Evolutionary conservation across 1,139 yeast species (phyloP).

Genomic region (Hyphopichia burtonii): DNA sequence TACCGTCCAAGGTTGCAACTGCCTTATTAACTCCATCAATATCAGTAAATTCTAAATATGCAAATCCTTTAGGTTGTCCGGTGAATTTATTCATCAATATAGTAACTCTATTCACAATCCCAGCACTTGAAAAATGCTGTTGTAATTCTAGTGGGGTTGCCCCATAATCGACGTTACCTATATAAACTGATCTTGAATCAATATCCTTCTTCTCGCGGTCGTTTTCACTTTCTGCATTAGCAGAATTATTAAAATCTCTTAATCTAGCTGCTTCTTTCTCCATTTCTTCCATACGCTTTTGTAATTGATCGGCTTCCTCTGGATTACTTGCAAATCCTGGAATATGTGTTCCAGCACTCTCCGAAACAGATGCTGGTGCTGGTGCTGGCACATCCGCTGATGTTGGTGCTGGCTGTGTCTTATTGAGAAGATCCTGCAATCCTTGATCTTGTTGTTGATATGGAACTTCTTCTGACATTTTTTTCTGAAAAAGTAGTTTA

Average conservation of each 20-base stretch:
- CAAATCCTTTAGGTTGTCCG: slow-evolving; percentile 84
- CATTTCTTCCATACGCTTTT: slow-evolving; percentile 21
- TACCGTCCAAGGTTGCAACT: slow-evolving; percentile 59
- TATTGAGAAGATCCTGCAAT: background rate
- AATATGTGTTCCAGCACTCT: background rate
- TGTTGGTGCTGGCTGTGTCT: background rate
- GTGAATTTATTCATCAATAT: slow-evolving; percentile 69
- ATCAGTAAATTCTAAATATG: slow-evolving; percentile 77
- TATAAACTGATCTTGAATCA: slow-evolving; percentile 80
- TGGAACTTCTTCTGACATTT: slow-evolving; percentile 21
- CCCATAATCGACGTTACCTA: slow-evolving; percentile 83
- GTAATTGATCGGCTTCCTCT: slow-evolving; percentile 11
- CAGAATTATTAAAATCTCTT: slow-evolving; percentile 21
- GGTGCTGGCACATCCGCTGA: background rate
- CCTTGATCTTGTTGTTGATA: slow-evolving; percentile 14
- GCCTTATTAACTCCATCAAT: slow-evolving; percentile 64
- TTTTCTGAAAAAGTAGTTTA: background rate
- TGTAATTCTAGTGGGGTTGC: slow-evolving; percentile 81
- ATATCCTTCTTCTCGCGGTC: slow-evolving; percentile 41
- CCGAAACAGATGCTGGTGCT: background rate
- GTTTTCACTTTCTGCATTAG: slow-evolving; percentile 12
- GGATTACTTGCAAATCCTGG: slow-evolving; percentile 8
- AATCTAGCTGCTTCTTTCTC: slow-evolving; percentile 29
- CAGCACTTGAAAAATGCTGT: slow-evolving; percentile 71
- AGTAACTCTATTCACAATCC: slow-evolving; percentile 81